Evolutionary conservation across 2,329 filamentous ascomycete species (phyloP).

Genomic region (Sphaerulina vaccinii): DNA sequence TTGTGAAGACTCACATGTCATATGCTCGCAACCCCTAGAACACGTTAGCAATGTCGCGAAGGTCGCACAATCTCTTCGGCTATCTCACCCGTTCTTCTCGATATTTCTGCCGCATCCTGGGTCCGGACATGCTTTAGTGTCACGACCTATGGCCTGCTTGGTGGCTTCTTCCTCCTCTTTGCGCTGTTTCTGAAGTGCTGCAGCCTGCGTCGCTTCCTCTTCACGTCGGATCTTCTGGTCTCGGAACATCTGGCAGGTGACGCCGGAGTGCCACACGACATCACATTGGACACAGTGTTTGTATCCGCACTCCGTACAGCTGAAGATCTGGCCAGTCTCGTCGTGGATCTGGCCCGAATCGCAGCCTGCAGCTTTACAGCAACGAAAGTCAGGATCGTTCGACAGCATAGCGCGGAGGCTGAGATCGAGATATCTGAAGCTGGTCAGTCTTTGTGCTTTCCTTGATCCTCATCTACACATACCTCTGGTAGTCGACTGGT

Average conservation of each 20-base stretch:
- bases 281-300: conserved; percentile 30
- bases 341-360: conserved; percentile 27
- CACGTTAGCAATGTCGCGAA: conserved; percentile 13
- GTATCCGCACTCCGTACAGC: conserved; percentile 24
- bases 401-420: conserved; percentile 16
- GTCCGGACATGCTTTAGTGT: conserved; percentile 27
- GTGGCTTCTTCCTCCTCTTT: conserved; percentile 12
- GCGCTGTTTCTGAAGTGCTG: no score
- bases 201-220: no score
- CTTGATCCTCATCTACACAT: neutral
- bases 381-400: conserved; percentile 23
- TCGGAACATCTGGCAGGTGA: no score
- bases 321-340: conserved; percentile 29
- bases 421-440: conserved; percentile 16
- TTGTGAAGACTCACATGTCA: conserved; percentile 19
- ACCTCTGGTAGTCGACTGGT: conserved; percentile 13
- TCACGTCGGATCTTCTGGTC: no score
- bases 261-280: no score
- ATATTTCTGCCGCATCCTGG: conserved; percentile 27
- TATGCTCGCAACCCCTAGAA: conserved; percentile 27
- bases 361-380: conserved; percentile 23
- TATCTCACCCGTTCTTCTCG: conserved; percentile 25
- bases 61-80: no score
- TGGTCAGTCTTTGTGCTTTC: neutral
- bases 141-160: conserved; percentile 13